Base-by-base conservation (phyloP, 106 monocot genomes). In the Platanthera zijinensis region DNA sequence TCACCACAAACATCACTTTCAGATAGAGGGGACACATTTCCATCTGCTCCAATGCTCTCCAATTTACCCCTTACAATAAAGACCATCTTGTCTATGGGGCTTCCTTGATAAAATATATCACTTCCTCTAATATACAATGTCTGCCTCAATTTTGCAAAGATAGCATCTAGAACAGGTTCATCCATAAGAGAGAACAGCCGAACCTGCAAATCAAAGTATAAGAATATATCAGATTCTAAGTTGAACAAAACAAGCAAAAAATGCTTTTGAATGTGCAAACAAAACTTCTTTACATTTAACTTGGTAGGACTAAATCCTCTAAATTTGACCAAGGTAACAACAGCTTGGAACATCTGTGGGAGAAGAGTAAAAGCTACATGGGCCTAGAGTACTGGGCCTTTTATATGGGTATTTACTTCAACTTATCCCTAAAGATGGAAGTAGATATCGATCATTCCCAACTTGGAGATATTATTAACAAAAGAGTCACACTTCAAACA, bases 1-100 rank as follows among this genome's bases (percentile, higher is more conserved):
- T 96, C 90, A 56, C 96, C 96, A 80, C 96, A 96, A 63, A 96
- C 93, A 85, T 88, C 90, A 69, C 96, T 93, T 80, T 93, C 93
- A 45, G 87, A 89, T 51, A 96, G 80, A 2, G 80, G 84, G 72
- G 81, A 66, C 25, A 28, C 57, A 70, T 81, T 87, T 69, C 93
- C 88, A 83, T 93, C 96, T 39, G 73, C 78, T n/a, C 82, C 88
- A 64, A 83, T 82, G 76, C 85, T 90, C 80, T 87, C 86, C 79
- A 90, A 69, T 78, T 87, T 89, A 73, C 96, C 96, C 48, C 96
- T 82, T 74, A 92, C 90, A 64, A 96, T 88, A 80, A 96, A 96
- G 49, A 96, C 77, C 96, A 96, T 96, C 69, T 90, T 90, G 14
- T 96, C 93, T 75, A 93, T 79, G n/a, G 85, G 80, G 46, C 90